Conservation (phyloP, 163 green algal genomes). For the Smithsoniella earleae region DNA sequence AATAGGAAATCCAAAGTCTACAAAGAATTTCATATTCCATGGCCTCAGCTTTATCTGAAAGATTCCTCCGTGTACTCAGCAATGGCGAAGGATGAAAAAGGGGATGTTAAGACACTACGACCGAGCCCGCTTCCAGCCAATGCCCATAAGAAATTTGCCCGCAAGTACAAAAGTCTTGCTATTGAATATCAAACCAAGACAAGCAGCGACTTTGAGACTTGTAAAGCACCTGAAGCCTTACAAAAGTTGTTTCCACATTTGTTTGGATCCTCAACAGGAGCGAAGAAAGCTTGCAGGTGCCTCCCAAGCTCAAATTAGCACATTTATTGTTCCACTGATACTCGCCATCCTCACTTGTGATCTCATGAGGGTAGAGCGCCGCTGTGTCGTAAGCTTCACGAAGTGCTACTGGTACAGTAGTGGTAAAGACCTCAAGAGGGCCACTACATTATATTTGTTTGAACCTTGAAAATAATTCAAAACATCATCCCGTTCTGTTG, state of each 20-base stretch:
- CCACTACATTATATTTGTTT: not conserved
- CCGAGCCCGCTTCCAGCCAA: not conserved
- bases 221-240: not conserved
- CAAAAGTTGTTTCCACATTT: not conserved
- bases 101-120: too few relatives aligned
- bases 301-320: not conserved
- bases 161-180: slow-evolving; percentile 14
- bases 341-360: too few relatives aligned
- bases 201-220: not conserved
- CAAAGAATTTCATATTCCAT: too few relatives aligned
- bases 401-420: too few relatives aligned
- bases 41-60: too few relatives aligned
- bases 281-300: slow-evolving; percentile 11
- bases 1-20: too few relatives aligned
- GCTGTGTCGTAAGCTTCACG: too few relatives aligned
- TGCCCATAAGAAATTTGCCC: not conserved
- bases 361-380: too few relatives aligned
- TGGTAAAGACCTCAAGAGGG: too few relatives aligned
- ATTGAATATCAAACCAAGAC: not conserved
- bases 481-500: not conserved
- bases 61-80: too few relatives aligned
- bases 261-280: not conserved
- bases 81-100: too few relatives aligned
- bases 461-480: too few relatives aligned
- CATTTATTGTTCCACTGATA: not conserved